These are phyloP conservation scores for Nicotiana sylvestris DNA, from an alignment of 257 asterid genomes.

Conservation along the genomic window DNA sequence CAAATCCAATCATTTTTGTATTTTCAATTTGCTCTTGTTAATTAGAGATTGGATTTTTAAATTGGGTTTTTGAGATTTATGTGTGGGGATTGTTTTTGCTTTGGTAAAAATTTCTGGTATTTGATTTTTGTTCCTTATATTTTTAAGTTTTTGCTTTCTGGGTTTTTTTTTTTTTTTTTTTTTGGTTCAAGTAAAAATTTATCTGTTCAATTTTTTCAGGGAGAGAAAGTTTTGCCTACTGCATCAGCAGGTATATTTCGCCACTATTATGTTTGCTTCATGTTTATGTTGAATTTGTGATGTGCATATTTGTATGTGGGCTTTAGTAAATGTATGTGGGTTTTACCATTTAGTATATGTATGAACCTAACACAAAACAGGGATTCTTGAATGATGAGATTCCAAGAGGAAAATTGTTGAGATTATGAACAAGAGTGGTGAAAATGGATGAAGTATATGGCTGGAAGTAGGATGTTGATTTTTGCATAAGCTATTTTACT, in stretches of 20 bases:
- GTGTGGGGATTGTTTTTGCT: not conserved
- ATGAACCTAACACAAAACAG: not conserved
- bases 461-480: not conserved
- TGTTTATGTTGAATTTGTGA: not conserved
- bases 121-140: not conserved
- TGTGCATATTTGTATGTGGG: not conserved
- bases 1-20: not conserved
- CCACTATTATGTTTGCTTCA: not conserved
- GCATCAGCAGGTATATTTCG: conserved; percentile 5
- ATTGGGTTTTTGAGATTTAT: not conserved
- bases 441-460: not conserved
- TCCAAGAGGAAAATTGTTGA: not conserved
- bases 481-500: not conserved
- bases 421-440: not conserved
- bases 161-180: not conserved
- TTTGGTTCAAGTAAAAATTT: not conserved
- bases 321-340: not conserved
- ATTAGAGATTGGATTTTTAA: not conserved
- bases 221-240: conserved; percentile 5
- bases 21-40: not conserved
- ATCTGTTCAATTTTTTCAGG: conserved; percentile 8
- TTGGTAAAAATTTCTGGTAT: not conserved
- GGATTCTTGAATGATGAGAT: not conserved
- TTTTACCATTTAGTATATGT: not conserved
- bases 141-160: not conserved